These are phyloP conservation scores for Fusarium torreyae DNA, from an alignment of 2,329 filamentous ascomycete species.

Conservation along the genomic window DNA sequence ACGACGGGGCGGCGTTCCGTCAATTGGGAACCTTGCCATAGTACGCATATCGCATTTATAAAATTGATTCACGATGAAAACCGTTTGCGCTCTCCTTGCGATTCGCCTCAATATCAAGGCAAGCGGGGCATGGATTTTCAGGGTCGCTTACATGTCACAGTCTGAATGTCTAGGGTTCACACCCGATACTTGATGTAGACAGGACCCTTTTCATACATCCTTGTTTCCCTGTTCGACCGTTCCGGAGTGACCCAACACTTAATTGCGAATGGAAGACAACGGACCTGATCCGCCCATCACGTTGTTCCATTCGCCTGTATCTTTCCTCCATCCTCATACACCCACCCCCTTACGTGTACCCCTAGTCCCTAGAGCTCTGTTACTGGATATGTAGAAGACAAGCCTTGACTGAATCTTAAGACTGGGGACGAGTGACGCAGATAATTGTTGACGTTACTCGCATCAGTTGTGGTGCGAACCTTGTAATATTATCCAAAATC, in stretches of 20 bases:
- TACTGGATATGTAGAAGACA: not conserved
- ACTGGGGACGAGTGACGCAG: conserved; percentile 34
- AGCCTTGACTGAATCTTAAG: not conserved
- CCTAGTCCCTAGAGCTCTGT: conserved; percentile 6
- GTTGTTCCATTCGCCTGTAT: not conserved
- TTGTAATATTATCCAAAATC: not conserved
- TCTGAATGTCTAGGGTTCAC: not conserved
- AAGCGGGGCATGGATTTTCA: conserved; percentile 9
- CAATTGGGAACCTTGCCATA: too few species aligned
- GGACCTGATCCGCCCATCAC: conserved; percentile 9
- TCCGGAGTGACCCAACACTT: not conserved
- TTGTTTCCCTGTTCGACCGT: not conserved
- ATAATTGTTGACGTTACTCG: not conserved
- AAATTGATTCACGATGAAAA: not conserved
- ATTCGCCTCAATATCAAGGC: conserved; percentile 3
- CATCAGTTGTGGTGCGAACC: not conserved
- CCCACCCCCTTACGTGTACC: conserved; percentile 16
- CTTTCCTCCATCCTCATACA: conserved; percentile 1
- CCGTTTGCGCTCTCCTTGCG: not conserved
- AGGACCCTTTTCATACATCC: not conserved
- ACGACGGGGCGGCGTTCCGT: too few species aligned
- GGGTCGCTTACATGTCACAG: too few species aligned
- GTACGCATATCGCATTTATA: too few species aligned
- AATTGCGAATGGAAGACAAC: not conserved
- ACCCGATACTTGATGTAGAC: too few species aligned